Conservation (phyloP, 768 basidiomycete genomes). For the Tylopilus vinaceipallidus region DNA sequence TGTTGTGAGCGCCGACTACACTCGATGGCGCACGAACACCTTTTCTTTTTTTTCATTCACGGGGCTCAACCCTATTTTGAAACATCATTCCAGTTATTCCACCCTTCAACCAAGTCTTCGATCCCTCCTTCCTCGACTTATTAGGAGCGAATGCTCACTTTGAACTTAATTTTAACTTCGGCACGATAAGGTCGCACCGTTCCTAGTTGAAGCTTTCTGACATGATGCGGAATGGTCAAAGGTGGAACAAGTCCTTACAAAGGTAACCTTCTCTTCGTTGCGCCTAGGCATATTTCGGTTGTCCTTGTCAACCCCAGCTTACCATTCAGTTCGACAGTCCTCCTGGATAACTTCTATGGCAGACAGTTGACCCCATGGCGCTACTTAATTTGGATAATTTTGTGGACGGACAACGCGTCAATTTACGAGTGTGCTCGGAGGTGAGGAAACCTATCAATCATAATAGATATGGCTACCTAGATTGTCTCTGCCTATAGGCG, state of each 20-base stretch:
- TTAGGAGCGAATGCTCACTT: slow-evolving; percentile 60
- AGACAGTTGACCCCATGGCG: slow-evolving; percentile 79
- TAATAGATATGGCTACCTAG: slow-evolving; percentile 59
- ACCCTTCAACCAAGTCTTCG: slow-evolving; percentile 60
- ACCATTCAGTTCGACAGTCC: slow-evolving; percentile 64
- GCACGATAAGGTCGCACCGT: too few relatives aligned
- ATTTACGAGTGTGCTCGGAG: slow-evolving; percentile 20
- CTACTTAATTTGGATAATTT: slow-evolving; percentile 66
- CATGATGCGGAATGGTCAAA: slow-evolving; percentile 67
- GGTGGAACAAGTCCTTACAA: slow-evolving; percentile 65
- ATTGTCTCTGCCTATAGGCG: slow-evolving; percentile 64
- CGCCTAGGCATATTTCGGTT: slow-evolving; percentile 64
- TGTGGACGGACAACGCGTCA: slow-evolving; percentile 74
- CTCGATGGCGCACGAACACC: slow-evolving; percentile 35
- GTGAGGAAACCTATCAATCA: neutral
- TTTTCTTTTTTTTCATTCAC: too few relatives aligned
- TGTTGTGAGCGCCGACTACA: slow-evolving; percentile 46
- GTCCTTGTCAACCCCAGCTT: slow-evolving; percentile 61
- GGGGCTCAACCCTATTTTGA: slow-evolving; percentile 64
- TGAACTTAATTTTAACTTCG: too few relatives aligned
- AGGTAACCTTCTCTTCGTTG: slow-evolving; percentile 57
- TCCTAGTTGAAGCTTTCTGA: slow-evolving; percentile 57
- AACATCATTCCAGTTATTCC: slow-evolving; percentile 47
- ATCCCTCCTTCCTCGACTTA: slow-evolving; percentile 53
- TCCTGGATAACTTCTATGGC: slow-evolving; percentile 79